These are phyloP conservation scores for Stentor roeselii DNA, from an alignment of 73 alveolate genomes.

Conservation along the genomic window DNA sequence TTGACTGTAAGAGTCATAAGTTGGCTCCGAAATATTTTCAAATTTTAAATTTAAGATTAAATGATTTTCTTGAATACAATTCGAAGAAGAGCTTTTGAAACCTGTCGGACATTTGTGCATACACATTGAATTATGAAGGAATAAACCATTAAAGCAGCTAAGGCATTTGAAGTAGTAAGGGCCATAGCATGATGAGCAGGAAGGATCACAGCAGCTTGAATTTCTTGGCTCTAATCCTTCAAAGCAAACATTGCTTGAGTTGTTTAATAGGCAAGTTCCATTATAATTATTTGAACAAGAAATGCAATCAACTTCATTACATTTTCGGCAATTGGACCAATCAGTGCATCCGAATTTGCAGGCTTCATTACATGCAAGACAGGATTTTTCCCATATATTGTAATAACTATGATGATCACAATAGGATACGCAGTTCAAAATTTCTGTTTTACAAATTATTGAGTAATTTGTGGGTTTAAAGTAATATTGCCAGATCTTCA, in stretches of 20 bases:
- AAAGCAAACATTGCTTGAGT: background rate
- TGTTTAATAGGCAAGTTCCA: too few relatives aligned
- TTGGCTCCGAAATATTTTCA: background rate
- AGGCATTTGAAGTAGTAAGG: background rate
- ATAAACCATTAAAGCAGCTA: background rate
- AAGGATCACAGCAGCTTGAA: background rate
- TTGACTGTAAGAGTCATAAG: background rate
- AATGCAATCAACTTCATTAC: background rate
- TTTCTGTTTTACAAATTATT: background rate
- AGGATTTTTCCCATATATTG: background rate
- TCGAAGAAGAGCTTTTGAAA: background rate
- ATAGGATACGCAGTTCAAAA: background rate
- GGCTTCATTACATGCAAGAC: background rate
- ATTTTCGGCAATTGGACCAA: background rate
- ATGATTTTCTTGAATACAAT: background rate
- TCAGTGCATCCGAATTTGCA: background rate
- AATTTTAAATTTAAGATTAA: background rate
- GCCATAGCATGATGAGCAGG: constrained; percentile 1
- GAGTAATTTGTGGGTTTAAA: too few relatives aligned
- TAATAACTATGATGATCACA: background rate
- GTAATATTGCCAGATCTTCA: too few relatives aligned
- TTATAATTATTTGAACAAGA: too few relatives aligned
- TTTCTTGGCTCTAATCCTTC: background rate
- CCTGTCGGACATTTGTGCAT: background rate
- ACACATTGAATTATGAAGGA: background rate